These are phyloP conservation scores for Hypoxylon sp. DNA, from an alignment of 2,329 filamentous ascomycete species.

Conservation along the genomic window DNA sequence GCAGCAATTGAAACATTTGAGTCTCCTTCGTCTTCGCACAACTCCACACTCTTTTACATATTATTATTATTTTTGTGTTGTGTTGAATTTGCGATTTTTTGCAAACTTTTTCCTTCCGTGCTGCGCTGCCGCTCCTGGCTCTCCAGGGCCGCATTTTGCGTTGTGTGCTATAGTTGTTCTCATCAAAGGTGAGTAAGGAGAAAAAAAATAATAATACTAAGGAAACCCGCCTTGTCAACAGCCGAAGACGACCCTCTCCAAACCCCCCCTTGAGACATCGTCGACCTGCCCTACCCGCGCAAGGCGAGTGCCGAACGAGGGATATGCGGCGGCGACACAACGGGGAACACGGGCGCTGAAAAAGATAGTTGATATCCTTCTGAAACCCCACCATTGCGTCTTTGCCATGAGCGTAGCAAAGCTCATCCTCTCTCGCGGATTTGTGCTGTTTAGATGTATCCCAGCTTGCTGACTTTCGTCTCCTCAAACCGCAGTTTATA, in stretches of 20 bases:
- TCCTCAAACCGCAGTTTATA: slow-evolving; percentile 55
- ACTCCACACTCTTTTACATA: slow-evolving; percentile 61
- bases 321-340: slow-evolving; percentile 42
- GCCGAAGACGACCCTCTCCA: slow-evolving; percentile 38
- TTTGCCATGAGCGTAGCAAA: slow-evolving; percentile 6
- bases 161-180: slow-evolving; percentile 59
- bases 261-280: slow-evolving; percentile 45
- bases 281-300: slow-evolving; percentile 44
- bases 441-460: slow-evolving; percentile 17
- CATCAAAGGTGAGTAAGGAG: slow-evolving; percentile 55
- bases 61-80: slow-evolving; percentile 29
- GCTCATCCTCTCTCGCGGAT: slow-evolving; percentile 28
- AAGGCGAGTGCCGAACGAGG: slow-evolving; percentile 40
- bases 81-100: slow-evolving; percentile 40
- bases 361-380: slow-evolving; percentile 26
- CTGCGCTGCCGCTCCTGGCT: slow-evolving; percentile 62
- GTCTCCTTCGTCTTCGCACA: slow-evolving; percentile 58
- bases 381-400: slow-evolving; percentile 34
- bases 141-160: slow-evolving; percentile 61
- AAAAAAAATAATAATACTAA: slow-evolving; percentile 1
- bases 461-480: slow-evolving; percentile 40
- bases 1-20: slow-evolving; percentile 53
- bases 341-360: slow-evolving; percentile 39
- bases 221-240: slow-evolving; percentile 35
- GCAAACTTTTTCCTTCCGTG: slow-evolving; percentile 50